phyloP scores from a whole-genome alignment of 768 basidiomycete species.

The Boletus eberwhitei region DNA sequence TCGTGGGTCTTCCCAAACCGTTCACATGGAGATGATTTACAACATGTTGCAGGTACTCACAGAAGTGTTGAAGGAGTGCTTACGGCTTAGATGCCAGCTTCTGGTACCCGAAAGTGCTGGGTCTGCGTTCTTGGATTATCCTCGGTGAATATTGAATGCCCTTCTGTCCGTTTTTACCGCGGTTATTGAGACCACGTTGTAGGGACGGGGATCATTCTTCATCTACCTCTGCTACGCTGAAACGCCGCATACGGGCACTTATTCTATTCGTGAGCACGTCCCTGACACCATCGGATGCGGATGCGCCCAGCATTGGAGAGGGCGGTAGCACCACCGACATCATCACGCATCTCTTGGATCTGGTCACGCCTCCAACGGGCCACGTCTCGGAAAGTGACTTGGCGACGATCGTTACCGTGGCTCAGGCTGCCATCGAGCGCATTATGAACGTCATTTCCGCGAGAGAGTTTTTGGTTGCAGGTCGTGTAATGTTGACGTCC shows the following conservation, averaged over 20 bases:
- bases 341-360: slow-evolving; percentile 46
- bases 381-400: slow-evolving; percentile 34
- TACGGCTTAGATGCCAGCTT: slow-evolving; percentile 50
- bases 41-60: slow-evolving; percentile 48
- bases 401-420: slow-evolving; percentile 44
- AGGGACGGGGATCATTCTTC: slow-evolving; percentile 61
- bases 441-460: slow-evolving; percentile 67
- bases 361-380: slow-evolving; percentile 38
- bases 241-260: slow-evolving; percentile 65
- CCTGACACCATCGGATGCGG: slow-evolving; percentile 35
- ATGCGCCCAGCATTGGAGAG: not conserved
- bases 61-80: slow-evolving; percentile 64
- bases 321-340: slow-evolving; percentile 39
- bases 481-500: slow-evolving; percentile 53
- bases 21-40: not conserved
- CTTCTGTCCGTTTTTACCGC: not conserved
- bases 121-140: slow-evolving; percentile 53
- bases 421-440: slow-evolving; percentile 50
- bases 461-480: slow-evolving; percentile 59
- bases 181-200: not conserved
- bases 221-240: slow-evolving; percentile 42
- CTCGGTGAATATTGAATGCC: slow-evolving; percentile 37
- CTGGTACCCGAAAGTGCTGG: slow-evolving; percentile 35
- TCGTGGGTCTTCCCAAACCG: slow-evolving; percentile 37
- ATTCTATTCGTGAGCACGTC: slow-evolving; percentile 60